A percentile compares a stretch with the other conserved stretches of the same genome.
Evolutionary conservation across 1,284 basidiomycete genomes (phyloP).

Genomic region (Heterobasidion irregulare): DNA sequence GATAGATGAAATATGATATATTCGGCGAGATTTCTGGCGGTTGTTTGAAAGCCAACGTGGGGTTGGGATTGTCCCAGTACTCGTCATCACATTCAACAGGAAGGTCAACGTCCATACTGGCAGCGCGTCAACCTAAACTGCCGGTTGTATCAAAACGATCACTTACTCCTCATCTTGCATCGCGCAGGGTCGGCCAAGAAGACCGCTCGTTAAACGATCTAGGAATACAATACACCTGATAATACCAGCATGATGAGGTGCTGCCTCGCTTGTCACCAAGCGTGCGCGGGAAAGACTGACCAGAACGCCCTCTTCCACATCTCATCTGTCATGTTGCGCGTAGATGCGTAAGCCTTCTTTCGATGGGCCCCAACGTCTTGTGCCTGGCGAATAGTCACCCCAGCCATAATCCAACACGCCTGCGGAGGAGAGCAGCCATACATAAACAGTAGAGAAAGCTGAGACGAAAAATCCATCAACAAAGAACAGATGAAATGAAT

Average conservation of each 20-base stretch:
- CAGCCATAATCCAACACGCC: conserved; percentile 65
- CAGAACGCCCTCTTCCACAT: conserved; percentile 76
- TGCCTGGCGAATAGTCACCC: conserved; percentile 61
- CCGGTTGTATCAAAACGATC: background rate
- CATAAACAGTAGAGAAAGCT: conserved; percentile 24
- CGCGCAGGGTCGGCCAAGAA: conserved; percentile 72
- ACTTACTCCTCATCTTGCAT: conserved; percentile 80
- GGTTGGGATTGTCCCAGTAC: conserved; percentile 40
- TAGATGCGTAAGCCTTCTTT: conserved; percentile 30
- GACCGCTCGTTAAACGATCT: conserved; percentile 59
- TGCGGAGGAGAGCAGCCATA: conserved; percentile 62
- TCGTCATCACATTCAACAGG: conserved; percentile 60
- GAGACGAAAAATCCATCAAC: background rate
- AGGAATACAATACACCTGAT: conserved; percentile 52
- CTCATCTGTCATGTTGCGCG: conserved; percentile 47
- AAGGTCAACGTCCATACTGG: conserved; percentile 51
- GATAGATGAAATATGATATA: conserved; percentile 41
- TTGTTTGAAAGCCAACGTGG: conserved; percentile 33
- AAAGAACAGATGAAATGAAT: conserved; percentile 18
- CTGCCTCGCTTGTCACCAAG: background rate
- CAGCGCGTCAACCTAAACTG: background rate
- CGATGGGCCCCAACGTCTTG: conserved; percentile 65
- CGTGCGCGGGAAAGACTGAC: conserved; percentile 24
- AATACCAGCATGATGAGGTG: background rate
- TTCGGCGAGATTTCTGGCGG: conserved; percentile 37